phyloP scores from a whole-genome alignment of 306 rosid species.

The Citrullus mucosospermus region DNA sequence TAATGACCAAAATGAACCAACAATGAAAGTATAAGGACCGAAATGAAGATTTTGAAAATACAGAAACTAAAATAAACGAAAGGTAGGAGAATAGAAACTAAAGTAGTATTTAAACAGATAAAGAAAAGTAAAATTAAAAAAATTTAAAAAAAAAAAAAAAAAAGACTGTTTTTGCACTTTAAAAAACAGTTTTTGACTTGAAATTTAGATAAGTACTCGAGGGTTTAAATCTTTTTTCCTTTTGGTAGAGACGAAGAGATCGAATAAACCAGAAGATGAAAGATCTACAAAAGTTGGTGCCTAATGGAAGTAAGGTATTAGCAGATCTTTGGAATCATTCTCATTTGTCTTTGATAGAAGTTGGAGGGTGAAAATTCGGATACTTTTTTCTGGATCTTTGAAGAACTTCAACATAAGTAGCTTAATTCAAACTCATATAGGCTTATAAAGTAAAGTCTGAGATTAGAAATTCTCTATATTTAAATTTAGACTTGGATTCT shows the following conservation, averaged over 20 bases:
- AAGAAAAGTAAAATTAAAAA: no score
- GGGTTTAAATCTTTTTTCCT: background rate
- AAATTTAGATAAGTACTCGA: background rate
- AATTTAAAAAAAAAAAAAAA: no score
- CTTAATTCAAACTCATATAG: background rate
- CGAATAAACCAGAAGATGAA: slow-evolving; percentile 39
- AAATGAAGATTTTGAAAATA: no score
- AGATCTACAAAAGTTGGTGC: slow-evolving; percentile 40
- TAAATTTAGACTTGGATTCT: background rate
- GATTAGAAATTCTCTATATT: background rate
- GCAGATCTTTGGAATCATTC: no score
- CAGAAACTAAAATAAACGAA: no score
- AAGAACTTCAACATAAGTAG: background rate
- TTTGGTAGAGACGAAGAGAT: slow-evolving; percentile 27
- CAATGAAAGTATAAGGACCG: no score
- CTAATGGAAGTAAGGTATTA: slow-evolving; percentile 33
- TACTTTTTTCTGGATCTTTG: background rate
- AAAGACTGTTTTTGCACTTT: no score
- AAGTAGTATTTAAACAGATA: no score
- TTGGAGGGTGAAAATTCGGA: background rate
- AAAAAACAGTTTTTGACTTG: no score
- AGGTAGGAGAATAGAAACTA: no score
- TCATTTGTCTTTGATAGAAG: no score
- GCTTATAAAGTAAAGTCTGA: background rate
- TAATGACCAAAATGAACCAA: no score